Evolutionary conservation across 805 yeast species (phyloP), one percentile per base, ranked within the genome.

Genomic region (Wickerhamomyces queroliae): DNA sequence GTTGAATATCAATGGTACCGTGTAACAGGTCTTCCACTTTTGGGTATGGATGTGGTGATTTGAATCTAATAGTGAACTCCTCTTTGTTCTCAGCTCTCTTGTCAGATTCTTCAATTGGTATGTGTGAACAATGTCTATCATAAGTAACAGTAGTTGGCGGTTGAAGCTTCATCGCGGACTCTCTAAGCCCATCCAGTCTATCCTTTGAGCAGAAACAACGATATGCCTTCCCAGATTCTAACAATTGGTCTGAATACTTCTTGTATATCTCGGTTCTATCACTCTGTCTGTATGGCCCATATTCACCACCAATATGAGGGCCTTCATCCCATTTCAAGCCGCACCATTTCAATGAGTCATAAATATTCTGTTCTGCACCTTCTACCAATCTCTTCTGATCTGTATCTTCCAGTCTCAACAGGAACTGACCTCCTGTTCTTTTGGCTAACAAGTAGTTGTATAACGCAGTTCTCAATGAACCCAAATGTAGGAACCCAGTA

Each of bases 141-240:
- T 93, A 93, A 0, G 95, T 82, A 1, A 83, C 96, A 13, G 90
- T 82, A 0, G 96, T 87, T 12, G 96, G 97, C 0, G 97, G 97
- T 44, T 75, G 74, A 38, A 90, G 58, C 40, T 68, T 65, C 53
- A 76, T 74, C 1, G 97, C 96, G 2, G 89, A 74, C 37, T 78
- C 83, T 38, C 93, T 64, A 24, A 93, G 64, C 1, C 64, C 60
- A 27, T 74, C 77, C 17, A 93, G 65, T 45, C 98, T 66, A 11
- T 87, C 91, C 51, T 83, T 85, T 1, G 90, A 65, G 53, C 99
- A 93, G 53, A 77, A 82, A 54, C 99, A 93, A 22, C 87, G 69
- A 56, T 93, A 93, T 1, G 97, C 98, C 35, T 69, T 58, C 0
- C 95, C 95, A 21, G 66, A 59, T 0, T 72, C 74, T 4, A 93